These are phyloP conservation scores for Trichoderma simmonsii DNA, from an alignment of 2,329 filamentous ascomycete genomes.

Conservation along the genomic window DNA sequence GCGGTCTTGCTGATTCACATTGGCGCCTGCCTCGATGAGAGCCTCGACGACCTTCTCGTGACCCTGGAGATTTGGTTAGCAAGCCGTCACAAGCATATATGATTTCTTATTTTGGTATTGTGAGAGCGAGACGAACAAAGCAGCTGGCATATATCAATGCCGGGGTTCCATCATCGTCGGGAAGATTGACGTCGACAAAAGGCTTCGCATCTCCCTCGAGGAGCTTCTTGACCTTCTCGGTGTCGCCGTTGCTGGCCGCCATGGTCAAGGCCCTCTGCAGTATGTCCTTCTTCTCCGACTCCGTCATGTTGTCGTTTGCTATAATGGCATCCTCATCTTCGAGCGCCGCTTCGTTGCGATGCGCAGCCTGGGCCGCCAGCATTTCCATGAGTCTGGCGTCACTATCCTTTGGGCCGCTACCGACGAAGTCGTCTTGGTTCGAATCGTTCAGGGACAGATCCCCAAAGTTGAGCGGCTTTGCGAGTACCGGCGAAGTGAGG, in stretches of 20 bases:
- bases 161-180: conserved; percentile 94
- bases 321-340: conserved; percentile 79
- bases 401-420: conserved; percentile 64
- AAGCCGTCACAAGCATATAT: background rate
- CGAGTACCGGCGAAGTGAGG: conserved; percentile 78
- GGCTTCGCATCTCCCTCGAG: conserved; percentile 69
- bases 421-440: conserved; percentile 62
- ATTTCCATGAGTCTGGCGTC: conserved; percentile 91
- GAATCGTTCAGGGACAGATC: conserved; percentile 80
- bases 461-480: conserved; percentile 77
- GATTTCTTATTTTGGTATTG: background rate
- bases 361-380: conserved; percentile 86
- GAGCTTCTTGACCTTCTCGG: conserved; percentile 73
- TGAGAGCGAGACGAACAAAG: conserved; percentile 61
- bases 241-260: conserved; percentile 94
- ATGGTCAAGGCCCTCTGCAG: conserved; percentile 89
- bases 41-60: conserved; percentile 85
- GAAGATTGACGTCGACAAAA: conserved; percentile 79
- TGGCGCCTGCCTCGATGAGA: conserved; percentile 78
- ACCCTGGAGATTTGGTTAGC: conserved; percentile 50
- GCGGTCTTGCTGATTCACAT: conserved; percentile 89
- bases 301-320: conserved; percentile 68
- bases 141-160: conserved; percentile 97
- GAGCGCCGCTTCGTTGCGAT: conserved; percentile 68
- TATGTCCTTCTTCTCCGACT: conserved; percentile 72